Conservation (phyloP, 148 eudicot genomes). For the Salicornia ramosissima region DNA sequence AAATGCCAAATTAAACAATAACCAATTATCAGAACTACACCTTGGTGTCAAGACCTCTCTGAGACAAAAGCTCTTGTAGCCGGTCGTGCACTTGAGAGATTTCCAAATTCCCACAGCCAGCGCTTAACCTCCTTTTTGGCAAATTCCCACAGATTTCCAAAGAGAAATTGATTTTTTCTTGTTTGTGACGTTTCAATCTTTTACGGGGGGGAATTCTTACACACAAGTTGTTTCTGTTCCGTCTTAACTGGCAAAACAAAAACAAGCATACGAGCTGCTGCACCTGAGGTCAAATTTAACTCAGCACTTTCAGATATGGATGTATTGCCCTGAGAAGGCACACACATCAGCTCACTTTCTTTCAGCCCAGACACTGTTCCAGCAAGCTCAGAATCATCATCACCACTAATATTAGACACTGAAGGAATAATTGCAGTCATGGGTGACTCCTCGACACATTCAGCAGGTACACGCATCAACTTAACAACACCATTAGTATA, state of each 20-base stretch:
- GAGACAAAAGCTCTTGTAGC: background rate
- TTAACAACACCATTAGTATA: background rate
- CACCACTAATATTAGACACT: background rate
- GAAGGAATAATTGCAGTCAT: background rate
- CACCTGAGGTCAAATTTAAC: background rate
- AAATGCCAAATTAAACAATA: too few species aligned
- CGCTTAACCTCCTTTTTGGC: conserved; percentile 9
- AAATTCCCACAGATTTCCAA: too few species aligned
- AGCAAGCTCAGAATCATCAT: background rate
- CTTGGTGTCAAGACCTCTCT: conserved; percentile 19
- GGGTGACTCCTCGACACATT: background rate
- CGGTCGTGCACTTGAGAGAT: background rate
- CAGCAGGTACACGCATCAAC: background rate
- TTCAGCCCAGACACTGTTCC: background rate
- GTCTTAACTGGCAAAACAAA: conserved; percentile 16
- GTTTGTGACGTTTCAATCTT: too few species aligned
- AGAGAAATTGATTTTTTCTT: too few species aligned
- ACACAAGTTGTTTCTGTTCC: background rate
- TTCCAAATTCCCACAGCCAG: too few species aligned
- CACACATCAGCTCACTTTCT: conserved; percentile 14
- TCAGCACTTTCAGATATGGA: background rate
- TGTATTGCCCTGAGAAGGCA: conserved; percentile 4
- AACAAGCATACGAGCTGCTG: background rate
- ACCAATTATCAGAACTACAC: conserved; percentile 3
- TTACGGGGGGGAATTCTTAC: background rate